Conservation (phyloP, 2,329 filamentous ascomycete genomes). For the Colletotrichum chrysophilum region DNA sequence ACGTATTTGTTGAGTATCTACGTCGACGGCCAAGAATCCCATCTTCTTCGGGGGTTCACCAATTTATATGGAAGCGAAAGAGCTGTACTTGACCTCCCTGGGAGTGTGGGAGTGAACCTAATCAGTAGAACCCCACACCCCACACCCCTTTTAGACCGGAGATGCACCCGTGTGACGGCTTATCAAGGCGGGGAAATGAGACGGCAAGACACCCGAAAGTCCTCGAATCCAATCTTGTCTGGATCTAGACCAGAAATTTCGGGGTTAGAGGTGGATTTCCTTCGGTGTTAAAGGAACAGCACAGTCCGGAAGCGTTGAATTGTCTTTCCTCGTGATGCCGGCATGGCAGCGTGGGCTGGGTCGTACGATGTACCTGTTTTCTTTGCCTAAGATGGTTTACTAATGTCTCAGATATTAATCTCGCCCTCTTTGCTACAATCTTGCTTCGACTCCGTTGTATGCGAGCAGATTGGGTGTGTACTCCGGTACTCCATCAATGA, state of each 20-base stretch:
- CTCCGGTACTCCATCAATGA: conserved; percentile 34
- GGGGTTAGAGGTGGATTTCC: neutral
- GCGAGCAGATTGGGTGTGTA: conserved; percentile 50
- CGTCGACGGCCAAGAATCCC: neutral
- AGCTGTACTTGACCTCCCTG: neutral
- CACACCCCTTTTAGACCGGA: neutral
- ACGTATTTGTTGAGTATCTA: neutral
- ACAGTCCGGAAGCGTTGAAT: neutral
- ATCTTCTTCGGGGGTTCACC: neutral
- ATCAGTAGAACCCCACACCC: neutral
- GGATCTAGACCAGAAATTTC: neutral
- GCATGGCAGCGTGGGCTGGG: neutral
- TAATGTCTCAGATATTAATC: neutral
- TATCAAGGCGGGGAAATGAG: neutral
- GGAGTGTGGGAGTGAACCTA: neutral
- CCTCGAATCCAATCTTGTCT: neutral
- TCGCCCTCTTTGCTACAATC: neutral
- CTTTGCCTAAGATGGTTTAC: neutral
- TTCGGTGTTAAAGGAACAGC: neutral
- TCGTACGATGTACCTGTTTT: neutral
- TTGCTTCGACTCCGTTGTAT: conserved; percentile 45
- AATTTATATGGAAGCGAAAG: neutral
- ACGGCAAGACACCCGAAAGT: neutral
- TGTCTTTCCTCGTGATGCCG: neutral
- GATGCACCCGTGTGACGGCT: neutral